A percentile compares a stretch with the other conserved stretches of the same genome.
Conservation (phyloP, 2,329 filamentous ascomycete genomes). For the Ambrosiella xylebori region DNA sequence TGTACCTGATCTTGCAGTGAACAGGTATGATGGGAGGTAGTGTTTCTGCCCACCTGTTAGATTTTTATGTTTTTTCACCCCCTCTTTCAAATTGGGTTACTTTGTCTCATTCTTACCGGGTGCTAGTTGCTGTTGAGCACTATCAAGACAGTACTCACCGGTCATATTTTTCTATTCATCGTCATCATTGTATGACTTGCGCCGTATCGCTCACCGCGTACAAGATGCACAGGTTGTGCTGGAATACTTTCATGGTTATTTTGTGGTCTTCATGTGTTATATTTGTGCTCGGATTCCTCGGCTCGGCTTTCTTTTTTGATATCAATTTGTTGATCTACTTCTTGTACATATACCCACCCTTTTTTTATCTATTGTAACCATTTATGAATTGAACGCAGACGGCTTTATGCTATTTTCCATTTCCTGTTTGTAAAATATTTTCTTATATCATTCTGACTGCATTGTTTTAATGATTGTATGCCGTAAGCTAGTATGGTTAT, state of each 20-base stretch:
- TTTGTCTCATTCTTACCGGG: not conserved
- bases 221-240: not conserved
- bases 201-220: not conserved
- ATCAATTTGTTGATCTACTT: constrained; percentile 3
- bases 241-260: not conserved
- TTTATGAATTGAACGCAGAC: not conserved
- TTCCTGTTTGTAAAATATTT: not conserved
- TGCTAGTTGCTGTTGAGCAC: not conserved
- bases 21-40: not conserved
- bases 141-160: not conserved
- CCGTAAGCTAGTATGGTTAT: not conserved
- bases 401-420: not conserved
- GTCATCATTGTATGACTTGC: not conserved
- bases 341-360: constrained; percentile 1
- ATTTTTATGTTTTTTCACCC: constrained; percentile 2
- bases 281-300: not conserved
- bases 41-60: not conserved
- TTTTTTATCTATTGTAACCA: not conserved
- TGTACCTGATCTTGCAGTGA: not conserved
- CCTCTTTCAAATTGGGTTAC: not conserved
- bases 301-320: constrained; percentile 1
- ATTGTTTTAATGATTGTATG: not conserved
- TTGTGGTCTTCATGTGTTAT: not conserved
- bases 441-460: not conserved
- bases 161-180: not conserved